Evolutionary conservation across 768 basidiomycete species (phyloP).

Genomic region (Dioszegia aurantiaca): DNA sequence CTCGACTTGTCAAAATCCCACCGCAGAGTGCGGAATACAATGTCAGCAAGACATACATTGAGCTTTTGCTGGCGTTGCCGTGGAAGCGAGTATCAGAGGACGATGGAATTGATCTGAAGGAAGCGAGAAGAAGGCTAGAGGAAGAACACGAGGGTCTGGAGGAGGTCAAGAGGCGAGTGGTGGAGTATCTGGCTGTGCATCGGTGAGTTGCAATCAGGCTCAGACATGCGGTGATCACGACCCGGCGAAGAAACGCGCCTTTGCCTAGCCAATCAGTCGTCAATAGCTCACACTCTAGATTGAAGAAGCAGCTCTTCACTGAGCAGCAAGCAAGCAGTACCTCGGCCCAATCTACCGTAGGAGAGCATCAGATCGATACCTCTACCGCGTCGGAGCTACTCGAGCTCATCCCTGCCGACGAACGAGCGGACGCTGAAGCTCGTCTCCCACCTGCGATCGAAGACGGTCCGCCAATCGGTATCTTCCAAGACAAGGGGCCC

Average conservation of each 20-base stretch:
- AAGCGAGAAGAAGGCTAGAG: constrained; percentile 76
- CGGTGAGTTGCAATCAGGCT: constrained; percentile 51
- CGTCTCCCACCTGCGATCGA: constrained; percentile 1
- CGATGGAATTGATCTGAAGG: constrained; percentile 48
- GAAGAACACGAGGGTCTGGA: constrained; percentile 88
- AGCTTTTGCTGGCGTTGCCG: constrained; percentile 82
- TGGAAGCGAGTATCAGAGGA: constrained; percentile 58
- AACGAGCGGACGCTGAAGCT: constrained; percentile 16
- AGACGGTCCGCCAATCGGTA: constrained; percentile 30
- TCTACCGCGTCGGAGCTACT: constrained; percentile 63
- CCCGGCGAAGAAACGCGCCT: no score
- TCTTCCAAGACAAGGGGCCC: constrained; percentile 54
- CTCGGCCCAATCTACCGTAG: constrained; percentile 6
- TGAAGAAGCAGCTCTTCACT: constrained; percentile 50
- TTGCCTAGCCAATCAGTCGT: no score
- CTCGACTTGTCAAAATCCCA: constrained; percentile 79
- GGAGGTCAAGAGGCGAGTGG: constrained; percentile 83
- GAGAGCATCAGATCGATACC: constrained; percentile 16
- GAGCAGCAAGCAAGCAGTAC: constrained; percentile 17
- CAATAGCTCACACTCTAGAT: constrained; percentile 8
- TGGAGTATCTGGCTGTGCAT: constrained; percentile 88
- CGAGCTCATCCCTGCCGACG: constrained; percentile 35
- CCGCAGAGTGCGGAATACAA: constrained; percentile 86
- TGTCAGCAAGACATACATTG: constrained; percentile 68
- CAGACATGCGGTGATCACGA: no score